Percentiles rank a stretch among this genome's conserved stretches.
Evolutionary conservation across 2,329 filamentous ascomycete genomes (phyloP).

Genomic region (Epicoccum nigrum): DNA sequence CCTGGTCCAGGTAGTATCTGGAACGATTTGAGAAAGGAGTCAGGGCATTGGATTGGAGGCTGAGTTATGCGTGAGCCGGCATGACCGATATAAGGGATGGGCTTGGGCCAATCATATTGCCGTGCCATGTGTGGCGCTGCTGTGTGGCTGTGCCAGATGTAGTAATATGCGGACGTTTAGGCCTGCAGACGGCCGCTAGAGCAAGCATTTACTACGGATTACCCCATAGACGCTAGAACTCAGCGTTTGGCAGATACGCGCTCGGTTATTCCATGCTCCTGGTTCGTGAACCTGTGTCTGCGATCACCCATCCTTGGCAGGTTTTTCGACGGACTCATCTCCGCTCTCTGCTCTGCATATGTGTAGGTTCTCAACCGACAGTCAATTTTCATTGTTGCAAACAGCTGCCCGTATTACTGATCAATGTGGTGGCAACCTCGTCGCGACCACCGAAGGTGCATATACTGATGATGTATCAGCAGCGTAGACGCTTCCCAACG

Average conservation of each 20-base stretch:
- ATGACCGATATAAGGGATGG: slow-evolving; percentile 1
- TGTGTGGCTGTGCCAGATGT: slow-evolving; percentile 8
- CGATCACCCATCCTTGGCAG: not conserved
- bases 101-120: not conserved
- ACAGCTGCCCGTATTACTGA: slow-evolving; percentile 1
- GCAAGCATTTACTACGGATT: not conserved
- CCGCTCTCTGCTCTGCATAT: slow-evolving; percentile 4
- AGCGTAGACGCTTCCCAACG: not conserved
- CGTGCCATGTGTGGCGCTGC: slow-evolving; percentile 1
- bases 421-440: slow-evolving; percentile 8
- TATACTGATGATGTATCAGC: not conserved
- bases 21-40: not conserved
- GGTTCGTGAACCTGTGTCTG: not conserved
- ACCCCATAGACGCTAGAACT: not conserved
- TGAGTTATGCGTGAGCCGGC: slow-evolving; percentile 3
- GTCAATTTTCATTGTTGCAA: not conserved
- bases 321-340: not conserved
- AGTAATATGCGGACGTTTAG: not conserved
- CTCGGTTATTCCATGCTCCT: slow-evolving; percentile 3
- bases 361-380: not conserved
- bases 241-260: not conserved
- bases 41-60: slow-evolving; percentile 8
- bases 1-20: slow-evolving; percentile 3
- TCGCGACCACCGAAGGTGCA: slow-evolving; percentile 8
- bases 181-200: not conserved